Evolutionary conservation across 495 filamentous ascomycete genomes (phyloP), one percentile per base, ranked within the genome.

Genomic region (Neurospora hispaniola): DNA sequence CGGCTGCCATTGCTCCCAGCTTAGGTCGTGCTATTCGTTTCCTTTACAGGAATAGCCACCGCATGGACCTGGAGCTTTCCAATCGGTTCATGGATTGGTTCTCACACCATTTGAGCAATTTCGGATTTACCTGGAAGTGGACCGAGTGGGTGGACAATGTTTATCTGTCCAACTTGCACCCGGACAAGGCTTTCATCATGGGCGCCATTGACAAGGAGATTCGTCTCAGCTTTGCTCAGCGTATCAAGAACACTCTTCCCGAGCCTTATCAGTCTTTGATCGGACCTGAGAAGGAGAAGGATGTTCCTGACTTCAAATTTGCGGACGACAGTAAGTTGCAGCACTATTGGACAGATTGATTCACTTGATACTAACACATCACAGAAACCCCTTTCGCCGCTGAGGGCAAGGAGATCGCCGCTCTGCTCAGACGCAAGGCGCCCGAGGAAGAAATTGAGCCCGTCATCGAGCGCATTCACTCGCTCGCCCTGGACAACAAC

Each of bases 71-170:
- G 48, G 96, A 99, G 82, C 82, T 99, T 44, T 87, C 83, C 72
- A 90, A 92, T 80, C 90, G 96, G 18, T 98, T 98, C 82, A 85
- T 96, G 78, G 96, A 98, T 80, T 99, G 96, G 96, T 99, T 99
- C 77, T 87, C 94, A 16, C 96, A 99, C 78, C 96, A 99, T 84
- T 80, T 99, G 76, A 97, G 94, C 81, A 99, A 99, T 82, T 99
- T 98, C 77, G 96, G 97, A 46, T 99, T 98, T 77, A 96, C 96
- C 4, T 99, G 96, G 96, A 98, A 98, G 83, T 99, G 96, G 96
- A 91, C 91, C 23, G 96, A 99, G 83, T 99, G 96, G 96, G 88
- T 92, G 72, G 93, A 96, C 46, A 93, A 98, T 81, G 87, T 97
- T 20, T 87, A 89, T 12, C 88, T 94, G 35, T 86, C 93, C 0